These are phyloP conservation scores for Stephanodiscus minutulus DNA, from an alignment of 108 stramenopile species.

Conservation along the genomic window DNA sequence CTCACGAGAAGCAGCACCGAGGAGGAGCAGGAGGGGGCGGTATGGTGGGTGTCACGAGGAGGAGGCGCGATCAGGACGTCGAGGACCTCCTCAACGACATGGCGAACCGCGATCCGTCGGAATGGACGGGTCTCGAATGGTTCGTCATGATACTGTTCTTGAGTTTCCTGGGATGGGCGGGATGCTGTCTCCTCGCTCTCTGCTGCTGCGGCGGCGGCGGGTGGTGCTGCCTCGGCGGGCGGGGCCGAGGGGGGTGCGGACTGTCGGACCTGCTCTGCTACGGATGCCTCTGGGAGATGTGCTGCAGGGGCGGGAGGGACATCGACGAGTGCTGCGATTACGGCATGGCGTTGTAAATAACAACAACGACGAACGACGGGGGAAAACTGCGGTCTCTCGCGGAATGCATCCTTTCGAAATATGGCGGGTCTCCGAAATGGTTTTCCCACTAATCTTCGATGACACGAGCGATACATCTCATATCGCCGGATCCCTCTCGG, in stretches of 20 bases:
- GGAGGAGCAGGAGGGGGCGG: too few relatives aligned
- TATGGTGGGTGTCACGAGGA: too few relatives aligned
- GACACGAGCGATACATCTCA: too few relatives aligned
- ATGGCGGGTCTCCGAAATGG: too few relatives aligned
- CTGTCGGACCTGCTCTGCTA: conserved; percentile 27
- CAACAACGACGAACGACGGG: neutral
- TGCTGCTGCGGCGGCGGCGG: conserved; percentile 43
- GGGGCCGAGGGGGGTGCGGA: conserved; percentile 15
- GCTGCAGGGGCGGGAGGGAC: conserved; percentile 42
- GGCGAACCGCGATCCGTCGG: conserved; percentile 33
- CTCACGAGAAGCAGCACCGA: too few relatives aligned
- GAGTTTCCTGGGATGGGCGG: conserved; percentile 32
- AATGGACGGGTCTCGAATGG: conserved; percentile 42
- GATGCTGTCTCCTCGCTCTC: conserved; percentile 27
- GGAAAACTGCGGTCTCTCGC: too few relatives aligned
- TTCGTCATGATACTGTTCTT: conserved; percentile 35
- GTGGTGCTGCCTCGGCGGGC: neutral
- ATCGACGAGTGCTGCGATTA: conserved; percentile 44
- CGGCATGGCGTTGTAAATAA: conserved; percentile 21
- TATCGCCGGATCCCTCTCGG: too few relatives aligned
- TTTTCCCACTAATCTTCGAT: too few relatives aligned
- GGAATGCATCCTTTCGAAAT: too few relatives aligned
- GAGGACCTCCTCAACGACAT: conserved; percentile 46
- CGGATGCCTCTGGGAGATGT: conserved; percentile 39
- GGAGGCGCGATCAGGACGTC: conserved; percentile 34